These are phyloP conservation scores for Boletus huronensis DNA, from an alignment of 768 basidiomycete species.

Conservation along the genomic window DNA sequence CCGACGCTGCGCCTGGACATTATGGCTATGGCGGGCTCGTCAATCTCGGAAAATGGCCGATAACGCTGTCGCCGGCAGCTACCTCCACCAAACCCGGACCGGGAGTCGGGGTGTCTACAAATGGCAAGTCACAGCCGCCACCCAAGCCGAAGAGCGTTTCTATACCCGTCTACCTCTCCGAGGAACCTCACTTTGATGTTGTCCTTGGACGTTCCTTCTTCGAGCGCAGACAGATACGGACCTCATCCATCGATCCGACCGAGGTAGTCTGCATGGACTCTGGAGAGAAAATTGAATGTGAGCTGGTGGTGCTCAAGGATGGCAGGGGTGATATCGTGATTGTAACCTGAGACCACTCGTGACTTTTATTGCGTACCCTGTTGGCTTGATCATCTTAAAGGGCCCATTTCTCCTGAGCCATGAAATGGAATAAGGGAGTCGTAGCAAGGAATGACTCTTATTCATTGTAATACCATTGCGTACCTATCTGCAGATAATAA, in stretches of 20 bases:
- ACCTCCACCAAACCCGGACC: background rate
- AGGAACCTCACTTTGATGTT: conserved; percentile 95
- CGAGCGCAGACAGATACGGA: conserved; percentile 78
- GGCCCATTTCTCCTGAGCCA: background rate
- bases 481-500: background rate
- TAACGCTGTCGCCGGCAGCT: conserved; percentile 52
- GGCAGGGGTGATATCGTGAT: conserved; percentile 88
- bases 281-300: conserved; percentile 88
- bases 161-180: conserved; percentile 79
- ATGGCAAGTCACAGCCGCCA: background rate
- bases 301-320: conserved; percentile 88
- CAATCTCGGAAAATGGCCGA: conserved; percentile 83
- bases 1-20: conserved; percentile 81
- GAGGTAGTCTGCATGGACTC: conserved; percentile 90
- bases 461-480: background rate
- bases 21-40: conserved; percentile 93
- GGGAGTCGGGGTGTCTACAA: background rate
- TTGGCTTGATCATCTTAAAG: background rate
- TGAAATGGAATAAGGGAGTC: background rate
- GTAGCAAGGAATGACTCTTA: background rate
- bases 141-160: conserved; percentile 40
- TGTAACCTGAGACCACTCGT: conserved; percentile 48
- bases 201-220: conserved; percentile 87
- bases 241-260: conserved; percentile 80
- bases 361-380: background rate